Conservation (phyloP, 2,329 filamentous ascomycete species). For the Dothideomycetes sp. region DNA sequence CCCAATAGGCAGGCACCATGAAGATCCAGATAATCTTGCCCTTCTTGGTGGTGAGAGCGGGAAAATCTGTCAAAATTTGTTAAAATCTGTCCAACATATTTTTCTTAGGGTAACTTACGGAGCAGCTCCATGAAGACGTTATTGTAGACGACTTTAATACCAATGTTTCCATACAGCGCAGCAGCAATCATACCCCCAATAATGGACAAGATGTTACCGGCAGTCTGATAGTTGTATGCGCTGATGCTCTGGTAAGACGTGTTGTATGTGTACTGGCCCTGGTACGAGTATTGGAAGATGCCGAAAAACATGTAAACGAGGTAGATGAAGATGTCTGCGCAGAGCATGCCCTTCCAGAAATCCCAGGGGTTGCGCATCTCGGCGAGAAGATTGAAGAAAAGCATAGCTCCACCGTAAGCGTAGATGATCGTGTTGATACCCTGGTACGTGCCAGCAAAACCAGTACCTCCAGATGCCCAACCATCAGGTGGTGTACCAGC, state of each 20-base stretch:
- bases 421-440: conserved; percentile 43
- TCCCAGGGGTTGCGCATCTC: conserved; percentile 40
- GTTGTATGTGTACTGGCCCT: conserved; percentile 36
- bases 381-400: conserved; percentile 49
- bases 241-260: conserved; percentile 30
- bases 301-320: conserved; percentile 37
- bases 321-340: conserved; percentile 39
- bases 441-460: conserved; percentile 34
- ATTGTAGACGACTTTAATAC: conserved; percentile 40
- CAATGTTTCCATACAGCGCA: conserved; percentile 32
- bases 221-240: conserved; percentile 28
- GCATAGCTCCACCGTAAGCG: conserved; percentile 45
- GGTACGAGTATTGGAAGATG: conserved; percentile 35
- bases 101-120: conserved; percentile 9
- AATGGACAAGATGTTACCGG: conserved; percentile 29
- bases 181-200: conserved; percentile 28
- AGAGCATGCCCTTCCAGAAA: conserved; percentile 37
- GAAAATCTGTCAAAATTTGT: conserved; percentile 20
- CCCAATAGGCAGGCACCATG: conserved; percentile 47
- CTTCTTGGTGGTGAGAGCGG: conserved; percentile 34
- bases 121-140: conserved; percentile 43
- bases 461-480: conserved; percentile 19
- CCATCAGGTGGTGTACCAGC: conserved; percentile 26
- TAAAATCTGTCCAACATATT: not conserved
- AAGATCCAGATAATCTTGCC: conserved; percentile 42